Base-by-base conservation (phyloP, 1,284 basidiomycete genomes). In the Sporisorium reilianum region DNA sequence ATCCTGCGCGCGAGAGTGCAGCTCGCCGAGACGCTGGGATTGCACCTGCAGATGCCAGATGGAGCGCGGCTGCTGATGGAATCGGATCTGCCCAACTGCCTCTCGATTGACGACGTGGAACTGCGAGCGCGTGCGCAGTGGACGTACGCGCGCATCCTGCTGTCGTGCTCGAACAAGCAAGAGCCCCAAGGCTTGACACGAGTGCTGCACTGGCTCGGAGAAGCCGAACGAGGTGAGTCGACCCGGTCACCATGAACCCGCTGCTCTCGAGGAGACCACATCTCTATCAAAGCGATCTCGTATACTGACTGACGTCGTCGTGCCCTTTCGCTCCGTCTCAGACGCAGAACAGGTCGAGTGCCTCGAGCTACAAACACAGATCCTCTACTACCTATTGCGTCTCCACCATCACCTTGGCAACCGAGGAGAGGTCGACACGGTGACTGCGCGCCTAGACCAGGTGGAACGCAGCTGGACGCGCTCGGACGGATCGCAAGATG, bases 371-470 rank as follows among this genome's bases (percentile, higher is more conserved):
- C 68, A 63, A n/a, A 67, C 59, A 23, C 65, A 61, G 45, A 69
- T 77, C n/a, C 71, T 77, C 22, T 77, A 77, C 58, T 75, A 67
- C 56, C 56, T 64, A 55, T 30, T 63, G 22, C 63, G 75, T 10
- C 63, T 77, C 5, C 46, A 66, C 26, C 75, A 77, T 28, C 67
- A 74, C 45, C 12, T 67, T 30, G 75, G 56, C 23, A 42, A 63
- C 32, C 40, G 40, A 11, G 36, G 23, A 18, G 23, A 56, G 14
- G 26, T 32, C 26, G 45, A 53, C 4, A 36, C 23, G 10, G 23
- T 54, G 16, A 34, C 60, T 5, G 41, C 28, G 28, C 65, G 62
- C 18, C 41, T 63, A 25, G 45, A 55, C 8, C 26, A 38, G 18
- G 44, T 60, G 18, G 75, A 77, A 26, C 16, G 51, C 14, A 54